These are phyloP conservation scores for Aspergillus sclerotioniger DNA, from an alignment of 495 filamentous ascomycete genomes.

Conservation along the genomic window DNA sequence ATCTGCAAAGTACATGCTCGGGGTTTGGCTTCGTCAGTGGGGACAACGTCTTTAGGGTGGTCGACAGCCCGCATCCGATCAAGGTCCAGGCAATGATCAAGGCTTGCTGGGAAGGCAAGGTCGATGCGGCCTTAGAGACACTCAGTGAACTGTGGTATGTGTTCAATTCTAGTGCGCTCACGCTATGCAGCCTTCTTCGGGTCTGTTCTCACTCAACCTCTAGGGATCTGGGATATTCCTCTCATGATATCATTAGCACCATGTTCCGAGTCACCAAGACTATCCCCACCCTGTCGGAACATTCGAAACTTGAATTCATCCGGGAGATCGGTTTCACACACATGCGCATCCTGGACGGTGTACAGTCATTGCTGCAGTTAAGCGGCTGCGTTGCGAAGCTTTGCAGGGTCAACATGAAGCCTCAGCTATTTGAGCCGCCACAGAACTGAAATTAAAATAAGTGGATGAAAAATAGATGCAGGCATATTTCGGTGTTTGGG, in stretches of 20 bases:
- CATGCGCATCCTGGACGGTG: conserved; percentile 96
- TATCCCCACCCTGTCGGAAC: conserved; percentile 82
- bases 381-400: conserved; percentile 87
- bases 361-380: conserved; percentile 90
- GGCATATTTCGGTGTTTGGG: conserved; percentile 20
- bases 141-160: conserved; percentile 85
- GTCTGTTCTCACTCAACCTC: conserved; percentile 15
- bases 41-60: conserved; percentile 97
- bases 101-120: conserved; percentile 86
- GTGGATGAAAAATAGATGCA: background rate
- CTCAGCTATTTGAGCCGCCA: conserved; percentile 69
- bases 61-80: conserved; percentile 94
- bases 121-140: conserved; percentile 81
- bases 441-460: conserved; percentile 27
- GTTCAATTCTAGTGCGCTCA: background rate
- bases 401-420: conserved; percentile 93
- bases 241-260: conserved; percentile 95
- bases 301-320: conserved; percentile 93
- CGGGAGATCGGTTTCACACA: conserved; percentile 98
- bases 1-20: conserved; percentile 91
- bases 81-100: conserved; percentile 99
- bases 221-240: conserved; percentile 82
- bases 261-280: conserved; percentile 99
- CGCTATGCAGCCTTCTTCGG: background rate
- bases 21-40: conserved; percentile 96